phyloP scores from a whole-genome alignment of 352 stramenopile genomes.

The Phytopythium ostracodes region DNA sequence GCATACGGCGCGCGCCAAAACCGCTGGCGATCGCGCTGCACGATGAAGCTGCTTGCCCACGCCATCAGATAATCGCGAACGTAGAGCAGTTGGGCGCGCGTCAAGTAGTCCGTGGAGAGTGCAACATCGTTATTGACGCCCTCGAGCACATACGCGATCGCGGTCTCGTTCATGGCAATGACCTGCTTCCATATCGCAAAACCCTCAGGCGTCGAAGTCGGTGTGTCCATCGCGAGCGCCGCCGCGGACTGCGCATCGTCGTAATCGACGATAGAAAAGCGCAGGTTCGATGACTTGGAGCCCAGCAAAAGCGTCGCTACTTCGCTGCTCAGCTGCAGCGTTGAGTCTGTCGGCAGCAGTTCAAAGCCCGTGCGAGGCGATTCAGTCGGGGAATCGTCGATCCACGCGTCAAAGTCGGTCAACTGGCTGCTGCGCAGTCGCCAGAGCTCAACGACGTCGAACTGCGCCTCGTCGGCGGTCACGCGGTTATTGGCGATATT shows the following conservation, averaged over 20 bases:
- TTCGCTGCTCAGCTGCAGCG: constrained; percentile 51
- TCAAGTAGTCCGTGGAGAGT: constrained; percentile 40
- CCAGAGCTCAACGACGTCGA: constrained; percentile 52
- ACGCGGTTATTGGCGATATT: constrained; percentile 37
- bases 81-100: constrained; percentile 44
- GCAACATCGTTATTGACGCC: constrained; percentile 69
- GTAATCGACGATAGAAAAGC: constrained; percentile 72
- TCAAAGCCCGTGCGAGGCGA: constrained; percentile 56
- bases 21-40: constrained; percentile 50
- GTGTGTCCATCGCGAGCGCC: constrained; percentile 20
- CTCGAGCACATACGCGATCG: constrained; percentile 47
- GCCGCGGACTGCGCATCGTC: constrained; percentile 18
- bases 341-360: constrained; percentile 29
- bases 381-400: constrained; percentile 51
- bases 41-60: constrained; percentile 39
- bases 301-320: constrained; percentile 50
- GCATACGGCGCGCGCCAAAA: constrained; percentile 55
- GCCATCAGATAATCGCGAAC: constrained; percentile 55
- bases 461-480: constrained; percentile 33
- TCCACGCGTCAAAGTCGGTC: constrained; percentile 62
- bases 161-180: constrained; percentile 53
- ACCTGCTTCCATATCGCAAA: constrained; percentile 81
- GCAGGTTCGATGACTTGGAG: constrained; percentile 43
- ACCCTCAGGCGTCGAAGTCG: constrained; percentile 33
- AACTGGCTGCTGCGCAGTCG: constrained; percentile 21